Base-by-base conservation (phyloP, 1,139 yeast genomes). In the Kazachstania sp. region DNA sequence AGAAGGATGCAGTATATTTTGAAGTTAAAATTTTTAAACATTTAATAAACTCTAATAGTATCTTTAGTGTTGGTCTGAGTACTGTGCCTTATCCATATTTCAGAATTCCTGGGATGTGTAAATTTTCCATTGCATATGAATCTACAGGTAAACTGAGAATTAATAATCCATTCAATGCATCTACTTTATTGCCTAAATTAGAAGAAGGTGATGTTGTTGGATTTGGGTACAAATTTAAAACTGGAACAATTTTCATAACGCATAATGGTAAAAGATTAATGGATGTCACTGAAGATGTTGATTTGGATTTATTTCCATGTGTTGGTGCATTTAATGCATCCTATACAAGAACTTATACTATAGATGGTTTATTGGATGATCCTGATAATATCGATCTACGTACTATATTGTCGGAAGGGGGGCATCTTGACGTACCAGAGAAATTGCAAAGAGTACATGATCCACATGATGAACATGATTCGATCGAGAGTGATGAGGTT, bases 21-120 rank as follows among this genome's bases (percentile, higher is more conserved):
- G 94, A 84, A 61, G 77, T 79, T 3, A 84, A 84, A 57, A 67
- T 83, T 0, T 80, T 71, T 62, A 83, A 78, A 50, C 73, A 70
- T 20, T 52, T 57, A 1, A 37, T 44, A n/a, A 53, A 54, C 11
- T 54, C 68, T 0, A 59, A 64, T 48, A 64, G 86, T 19, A 65
- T 71, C 46, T 63, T 87, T 45, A 72, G 88, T 26, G 75, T 92
- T 40, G 98, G 98, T 0, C 71, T 90, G 31, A 78, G 85, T 12
- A 84, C 97, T 0, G 84, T 82, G 58, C 97, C 97, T 1, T 88
- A 88, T 61, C 97, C 98, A 1, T 71, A 81, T 44, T 92, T 88
- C 65, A 73, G 95, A 55, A 71, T 88, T 36, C 98, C 98, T 0
- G 97, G 97, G 0, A 70, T 70, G 55, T 81, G 84, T 57, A 78